Evolutionary conservation across 176 grass and related monocot genomes (phyloP).

Genomic region (Puccinellia tenuiflora): DNA sequence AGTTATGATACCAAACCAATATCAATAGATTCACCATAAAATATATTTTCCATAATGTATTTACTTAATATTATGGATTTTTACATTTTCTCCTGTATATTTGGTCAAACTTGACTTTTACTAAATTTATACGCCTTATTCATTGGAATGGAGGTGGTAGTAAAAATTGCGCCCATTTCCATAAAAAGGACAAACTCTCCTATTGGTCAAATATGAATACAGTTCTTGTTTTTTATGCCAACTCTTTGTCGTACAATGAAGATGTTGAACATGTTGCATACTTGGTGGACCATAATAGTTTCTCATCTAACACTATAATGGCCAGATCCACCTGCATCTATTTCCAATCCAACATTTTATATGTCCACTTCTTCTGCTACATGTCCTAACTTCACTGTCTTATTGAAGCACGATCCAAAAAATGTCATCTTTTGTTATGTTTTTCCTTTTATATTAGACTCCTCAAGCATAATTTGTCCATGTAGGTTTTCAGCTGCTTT

Average conservation of each 20-base stretch:
- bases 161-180: not conserved
- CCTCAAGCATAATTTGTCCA: not conserved
- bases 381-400: not conserved
- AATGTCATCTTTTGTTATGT: not conserved
- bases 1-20: too few species aligned
- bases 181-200: not conserved
- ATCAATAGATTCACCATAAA: too few species aligned
- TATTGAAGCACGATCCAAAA: not conserved
- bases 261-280: not conserved
- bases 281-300: not conserved
- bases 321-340: conserved; percentile 10
- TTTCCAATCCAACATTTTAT: conserved; percentile 3
- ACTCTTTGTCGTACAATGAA: not conserved
- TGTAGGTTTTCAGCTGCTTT: conserved; percentile 94
- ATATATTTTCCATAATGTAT: too few species aligned
- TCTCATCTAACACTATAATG: not conserved
- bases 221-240: not conserved
- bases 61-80: too few species aligned
- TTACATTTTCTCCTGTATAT: too few species aligned
- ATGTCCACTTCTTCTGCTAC: not conserved
- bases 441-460: not conserved
- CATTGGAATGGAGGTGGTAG: too few species aligned
- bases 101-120: too few species aligned
- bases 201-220: not conserved
- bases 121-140: too few species aligned